Evolutionary conservation across 2,329 filamentous ascomycete genomes (phyloP).

Genomic region (Microcera coccophila): DNA sequence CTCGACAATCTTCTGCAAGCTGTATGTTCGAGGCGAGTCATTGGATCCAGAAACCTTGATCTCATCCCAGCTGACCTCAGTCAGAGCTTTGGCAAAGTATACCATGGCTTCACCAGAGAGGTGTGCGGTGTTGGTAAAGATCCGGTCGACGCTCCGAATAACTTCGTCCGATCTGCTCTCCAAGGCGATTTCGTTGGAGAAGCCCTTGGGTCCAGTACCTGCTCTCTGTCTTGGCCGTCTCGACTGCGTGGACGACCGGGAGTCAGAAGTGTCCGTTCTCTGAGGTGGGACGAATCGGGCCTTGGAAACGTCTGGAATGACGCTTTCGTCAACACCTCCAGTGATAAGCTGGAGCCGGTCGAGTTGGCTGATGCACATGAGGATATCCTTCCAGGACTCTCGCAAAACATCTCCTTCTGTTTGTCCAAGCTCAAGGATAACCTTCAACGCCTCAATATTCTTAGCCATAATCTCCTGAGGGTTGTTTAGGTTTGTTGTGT

Average conservation of each 20-base stretch:
- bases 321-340: conserved; percentile 87
- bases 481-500: conserved; percentile 94
- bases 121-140: conserved; percentile 94
- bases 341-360: conserved; percentile 94
- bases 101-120: conserved; percentile 92
- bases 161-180: conserved; percentile 92
- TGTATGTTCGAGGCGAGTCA: conserved; percentile 93
- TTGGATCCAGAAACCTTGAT: conserved; percentile 96
- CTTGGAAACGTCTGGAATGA: conserved; percentile 87
- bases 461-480: conserved; percentile 92
- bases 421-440: conserved; percentile 85
- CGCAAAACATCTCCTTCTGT: conserved; percentile 87
- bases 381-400: conserved; percentile 89
- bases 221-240: conserved; percentile 48
- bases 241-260: conserved; percentile 65
- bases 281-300: conserved; percentile 65
- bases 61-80: conserved; percentile 97
- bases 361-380: conserved; percentile 93
- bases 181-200: conserved; percentile 76
- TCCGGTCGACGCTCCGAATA: conserved; percentile 86
- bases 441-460: conserved; percentile 91
- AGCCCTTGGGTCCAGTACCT: conserved; percentile 59
- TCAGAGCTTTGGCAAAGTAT: conserved; percentile 86
- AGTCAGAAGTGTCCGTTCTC: conserved; percentile 50
- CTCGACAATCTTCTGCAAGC: conserved; percentile 94